Conservation (phyloP, 495 filamentous ascomycete species). For the Trichoderma virens region DNA sequence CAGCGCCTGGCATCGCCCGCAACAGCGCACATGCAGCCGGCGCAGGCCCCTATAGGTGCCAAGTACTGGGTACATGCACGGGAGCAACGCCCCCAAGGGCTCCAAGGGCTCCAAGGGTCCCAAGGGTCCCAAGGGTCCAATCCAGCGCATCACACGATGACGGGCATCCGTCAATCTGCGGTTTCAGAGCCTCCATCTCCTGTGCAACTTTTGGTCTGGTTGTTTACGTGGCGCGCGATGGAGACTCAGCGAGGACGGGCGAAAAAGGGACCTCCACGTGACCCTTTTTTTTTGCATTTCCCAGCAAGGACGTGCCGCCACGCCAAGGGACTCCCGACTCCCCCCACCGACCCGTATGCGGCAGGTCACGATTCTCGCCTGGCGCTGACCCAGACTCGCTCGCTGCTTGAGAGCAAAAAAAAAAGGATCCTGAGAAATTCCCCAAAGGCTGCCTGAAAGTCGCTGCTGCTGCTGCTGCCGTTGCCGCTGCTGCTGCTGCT, state of each 20-base stretch:
- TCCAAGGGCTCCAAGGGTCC: too few species aligned
- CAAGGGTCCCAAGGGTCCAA: too few species aligned
- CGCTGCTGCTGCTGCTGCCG: background rate
- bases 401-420: background rate
- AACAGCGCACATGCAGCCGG: background rate
- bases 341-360: constrained; percentile 6
- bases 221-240: constrained; percentile 3
- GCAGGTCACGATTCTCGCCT: constrained; percentile 3
- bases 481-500: background rate
- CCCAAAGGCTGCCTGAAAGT: background rate
- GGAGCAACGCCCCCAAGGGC: too few species aligned
- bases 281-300: background rate
- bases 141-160: constrained; percentile 3
- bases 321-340: constrained; percentile 2
- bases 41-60: background rate
- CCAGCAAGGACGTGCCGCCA: too few species aligned
- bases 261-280: constrained; percentile 6
- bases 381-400: background rate
- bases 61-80: background rate
- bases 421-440: too few species aligned
- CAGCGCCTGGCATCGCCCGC: background rate
- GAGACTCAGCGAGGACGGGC: background rate
- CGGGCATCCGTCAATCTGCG: background rate
- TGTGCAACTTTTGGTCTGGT: background rate
- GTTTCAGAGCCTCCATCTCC: background rate